Evolutionary conservation across 192 early-diverging fungal genomes (phyloP).

Genomic region (Coemansia sp.): DNA sequence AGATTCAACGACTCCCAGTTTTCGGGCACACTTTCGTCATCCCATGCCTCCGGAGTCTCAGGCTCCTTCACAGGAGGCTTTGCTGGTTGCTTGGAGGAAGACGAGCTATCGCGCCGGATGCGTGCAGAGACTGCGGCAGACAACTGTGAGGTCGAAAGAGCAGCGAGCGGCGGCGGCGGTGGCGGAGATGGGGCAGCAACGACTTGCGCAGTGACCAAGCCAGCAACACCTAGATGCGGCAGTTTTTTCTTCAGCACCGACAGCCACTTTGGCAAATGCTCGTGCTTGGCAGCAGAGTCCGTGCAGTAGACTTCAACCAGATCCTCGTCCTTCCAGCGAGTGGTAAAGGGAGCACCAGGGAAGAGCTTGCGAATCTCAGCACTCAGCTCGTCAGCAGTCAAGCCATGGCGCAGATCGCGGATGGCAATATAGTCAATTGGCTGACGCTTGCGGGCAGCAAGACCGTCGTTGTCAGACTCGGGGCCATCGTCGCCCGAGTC

Average conservation of each 20-base stretch:
- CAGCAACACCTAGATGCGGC: slow-evolving; percentile 38
- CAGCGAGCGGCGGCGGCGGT: no score
- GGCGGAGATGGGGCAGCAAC: background rate
- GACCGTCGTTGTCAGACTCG: background rate
- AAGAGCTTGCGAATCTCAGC: slow-evolving; percentile 25
- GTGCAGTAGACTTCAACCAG: slow-evolving; percentile 45
- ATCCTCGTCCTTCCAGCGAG: slow-evolving; percentile 40
- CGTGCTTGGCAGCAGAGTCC: slow-evolving; percentile 13
- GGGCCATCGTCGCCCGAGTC: background rate
- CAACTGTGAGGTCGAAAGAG: no score
- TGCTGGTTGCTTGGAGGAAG: background rate
- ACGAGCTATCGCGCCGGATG: background rate
- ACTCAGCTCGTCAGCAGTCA: slow-evolving; percentile 42
- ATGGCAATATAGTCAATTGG: slow-evolving; percentile 36
- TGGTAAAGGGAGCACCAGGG: slow-evolving; percentile 17
- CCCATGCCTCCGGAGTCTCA: slow-evolving; percentile 4
- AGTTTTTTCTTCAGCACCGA: slow-evolving; percentile 32
- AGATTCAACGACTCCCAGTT: slow-evolving; percentile 49
- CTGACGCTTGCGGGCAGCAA: slow-evolving; percentile 31
- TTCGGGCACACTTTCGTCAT: slow-evolving; percentile 31
- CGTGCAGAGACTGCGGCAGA: background rate
- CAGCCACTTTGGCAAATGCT: slow-evolving; percentile 46
- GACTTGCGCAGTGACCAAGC: slow-evolving; percentile 23
- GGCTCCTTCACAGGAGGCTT: background rate
- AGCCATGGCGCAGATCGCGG: slow-evolving; percentile 39